These are phyloP conservation scores for Rhodosporidiobolus odoratus DNA, from an alignment of 768 basidiomycete genomes.

Conservation along the genomic window DNA sequence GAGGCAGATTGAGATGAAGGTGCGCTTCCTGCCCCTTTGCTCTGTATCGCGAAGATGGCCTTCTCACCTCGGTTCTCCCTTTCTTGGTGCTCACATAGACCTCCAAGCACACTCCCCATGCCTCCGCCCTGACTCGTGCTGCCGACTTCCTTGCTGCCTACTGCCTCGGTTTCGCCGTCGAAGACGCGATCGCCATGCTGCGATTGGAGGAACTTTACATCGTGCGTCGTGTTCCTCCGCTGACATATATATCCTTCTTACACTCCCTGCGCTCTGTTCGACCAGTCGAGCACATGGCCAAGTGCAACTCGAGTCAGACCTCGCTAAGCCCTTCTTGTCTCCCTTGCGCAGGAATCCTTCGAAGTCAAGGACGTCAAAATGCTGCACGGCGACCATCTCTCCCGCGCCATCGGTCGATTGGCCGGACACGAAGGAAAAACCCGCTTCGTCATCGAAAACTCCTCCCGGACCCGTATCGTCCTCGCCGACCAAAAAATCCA, in stretches of 20 bases:
- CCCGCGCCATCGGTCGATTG: slow-evolving; percentile 98
- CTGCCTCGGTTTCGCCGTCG: slow-evolving; percentile 88
- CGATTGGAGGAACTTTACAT: slow-evolving; percentile 95
- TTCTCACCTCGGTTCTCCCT: too few relatives aligned
- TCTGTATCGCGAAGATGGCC: background rate
- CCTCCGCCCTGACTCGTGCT: slow-evolving; percentile 77
- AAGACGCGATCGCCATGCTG: slow-evolving; percentile 94
- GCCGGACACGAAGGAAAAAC: slow-evolving; percentile 98
- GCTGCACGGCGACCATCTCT: slow-evolving; percentile 91
- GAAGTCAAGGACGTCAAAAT: slow-evolving; percentile 99
- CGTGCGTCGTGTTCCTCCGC: slow-evolving; percentile 50
- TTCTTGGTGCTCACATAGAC: slow-evolving; percentile 56
- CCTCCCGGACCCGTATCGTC: slow-evolving; percentile 93
- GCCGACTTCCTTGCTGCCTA: slow-evolving; percentile 96
- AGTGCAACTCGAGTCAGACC: too few relatives aligned
- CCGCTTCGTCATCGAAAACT: slow-evolving; percentile 97
- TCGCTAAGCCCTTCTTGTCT: background rate
- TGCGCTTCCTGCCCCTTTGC: slow-evolving; percentile 49
- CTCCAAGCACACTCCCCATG: slow-evolving; percentile 60
- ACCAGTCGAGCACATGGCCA: too few relatives aligned
- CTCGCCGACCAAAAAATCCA: slow-evolving; percentile 98
- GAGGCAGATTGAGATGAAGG: slow-evolving; percentile 85
- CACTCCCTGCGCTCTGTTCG: background rate
- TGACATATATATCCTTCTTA: background rate
- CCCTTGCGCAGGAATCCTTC: slow-evolving; percentile 49